These are phyloP conservation scores for Leucocoprinus birnbaumii DNA, from an alignment of 768 basidiomycete species.

Conservation along the genomic window DNA sequence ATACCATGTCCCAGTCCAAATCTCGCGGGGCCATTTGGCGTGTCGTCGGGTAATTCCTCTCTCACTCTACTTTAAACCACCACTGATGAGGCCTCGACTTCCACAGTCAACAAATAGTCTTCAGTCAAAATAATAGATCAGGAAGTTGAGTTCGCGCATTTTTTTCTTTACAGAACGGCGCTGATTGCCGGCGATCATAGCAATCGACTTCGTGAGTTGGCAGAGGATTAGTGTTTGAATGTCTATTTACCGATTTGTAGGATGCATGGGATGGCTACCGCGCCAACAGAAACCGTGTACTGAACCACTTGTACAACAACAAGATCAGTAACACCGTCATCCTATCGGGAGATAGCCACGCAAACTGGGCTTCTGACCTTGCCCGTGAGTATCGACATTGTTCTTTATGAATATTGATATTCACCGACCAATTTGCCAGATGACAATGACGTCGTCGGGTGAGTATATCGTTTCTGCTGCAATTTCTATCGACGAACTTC, in stretches of 20 bases:
- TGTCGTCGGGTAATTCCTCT: conserved; percentile 38
- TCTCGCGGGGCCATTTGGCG: conserved; percentile 50
- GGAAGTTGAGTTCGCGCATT: background rate
- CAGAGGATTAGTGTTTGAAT: background rate
- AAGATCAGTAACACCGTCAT: conserved; percentile 53
- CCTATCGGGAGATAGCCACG: conserved; percentile 62
- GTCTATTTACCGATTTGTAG: conserved; percentile 17
- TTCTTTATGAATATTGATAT: background rate
- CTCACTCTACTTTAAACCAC: background rate
- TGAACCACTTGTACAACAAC: conserved; percentile 43
- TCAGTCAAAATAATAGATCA: conserved; percentile 37
- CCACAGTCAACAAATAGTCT: conserved; percentile 53
- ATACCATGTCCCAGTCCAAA: conserved; percentile 43
- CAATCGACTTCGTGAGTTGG: background rate
- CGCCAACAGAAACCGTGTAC: conserved; percentile 47
- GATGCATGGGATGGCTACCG: conserved; percentile 62
- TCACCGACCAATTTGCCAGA: conserved; percentile 22
- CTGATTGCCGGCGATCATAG: background rate
- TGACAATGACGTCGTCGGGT: conserved; percentile 46
- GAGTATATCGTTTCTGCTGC: too few species aligned
- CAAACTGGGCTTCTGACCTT: conserved; percentile 60
- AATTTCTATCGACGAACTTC: too few species aligned
- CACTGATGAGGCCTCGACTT: background rate
- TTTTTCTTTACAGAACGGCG: background rate
- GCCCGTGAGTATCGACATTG: conserved; percentile 27